Conservation (phyloP, 495 filamentous ascomycete genomes). For the Aspergillus cavernicola region DNA sequence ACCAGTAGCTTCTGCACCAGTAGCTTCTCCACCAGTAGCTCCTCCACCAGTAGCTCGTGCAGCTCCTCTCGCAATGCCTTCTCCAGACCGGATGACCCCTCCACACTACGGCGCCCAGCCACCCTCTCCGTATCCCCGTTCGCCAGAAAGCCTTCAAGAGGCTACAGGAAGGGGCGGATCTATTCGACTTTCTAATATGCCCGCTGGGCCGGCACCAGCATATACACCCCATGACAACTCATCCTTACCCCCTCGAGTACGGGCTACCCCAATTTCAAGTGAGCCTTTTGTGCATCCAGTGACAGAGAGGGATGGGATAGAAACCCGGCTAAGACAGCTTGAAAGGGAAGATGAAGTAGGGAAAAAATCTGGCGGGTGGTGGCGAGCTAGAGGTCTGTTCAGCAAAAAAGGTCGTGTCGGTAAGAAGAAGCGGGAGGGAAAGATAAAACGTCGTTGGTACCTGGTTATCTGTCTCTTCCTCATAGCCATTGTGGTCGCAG, state of each 20-base stretch:
- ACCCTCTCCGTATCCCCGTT: constrained; percentile 31
- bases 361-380: constrained; percentile 53
- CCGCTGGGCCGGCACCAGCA: constrained; percentile 31
- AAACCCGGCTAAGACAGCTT: constrained; percentile 51
- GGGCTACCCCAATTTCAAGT: constrained; percentile 19
- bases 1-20: too few species aligned
- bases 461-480: constrained; percentile 49
- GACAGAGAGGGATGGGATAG: constrained; percentile 39
- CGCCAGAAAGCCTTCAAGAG: constrained; percentile 36
- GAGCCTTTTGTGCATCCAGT: constrained; percentile 25
- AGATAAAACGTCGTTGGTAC: constrained; percentile 61
- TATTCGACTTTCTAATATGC: constrained; percentile 47
- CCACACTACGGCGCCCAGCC: constrained; percentile 18
- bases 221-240: constrained; percentile 21
- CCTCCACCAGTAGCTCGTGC: constrained; percentile 3
- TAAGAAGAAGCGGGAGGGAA: constrained; percentile 57
- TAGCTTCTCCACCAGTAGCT: too few species aligned
- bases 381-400: constrained; percentile 57
- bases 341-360: constrained; percentile 61
- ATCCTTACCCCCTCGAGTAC: constrained; percentile 27
- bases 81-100: constrained; percentile 27
- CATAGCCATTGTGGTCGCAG: constrained; percentile 55
- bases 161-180: constrained; percentile 38
- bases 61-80: constrained; percentile 14
- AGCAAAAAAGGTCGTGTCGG: constrained; percentile 59